Percentiles rank a stretch among this genome's conserved stretches.
Evolutionary conservation across 345 rosid species (phyloP).

Genomic region (Eutrema japonicum): DNA sequence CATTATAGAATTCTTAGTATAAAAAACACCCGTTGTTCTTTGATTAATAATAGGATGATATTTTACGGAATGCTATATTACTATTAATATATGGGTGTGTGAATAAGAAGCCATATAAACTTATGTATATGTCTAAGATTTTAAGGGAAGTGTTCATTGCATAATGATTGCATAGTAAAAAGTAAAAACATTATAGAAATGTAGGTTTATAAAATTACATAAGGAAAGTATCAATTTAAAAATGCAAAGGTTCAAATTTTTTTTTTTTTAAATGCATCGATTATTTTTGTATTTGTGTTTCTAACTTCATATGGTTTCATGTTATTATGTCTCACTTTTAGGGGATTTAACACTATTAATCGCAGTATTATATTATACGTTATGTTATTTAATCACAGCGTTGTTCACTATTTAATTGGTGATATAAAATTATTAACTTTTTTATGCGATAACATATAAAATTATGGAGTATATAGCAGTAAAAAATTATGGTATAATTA

Average conservation of each 20-base stretch:
- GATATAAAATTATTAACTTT: too few species aligned
- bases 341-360: constrained; percentile 1
- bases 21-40: neutral
- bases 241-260: constrained; percentile 8
- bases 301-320: constrained; percentile 19
- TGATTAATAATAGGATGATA: constrained; percentile 3
- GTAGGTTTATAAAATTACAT: constrained; percentile 32
- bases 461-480: too few species aligned
- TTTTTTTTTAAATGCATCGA: too few species aligned
- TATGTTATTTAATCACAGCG: constrained; percentile 10
- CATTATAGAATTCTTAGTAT: neutral
- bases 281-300: constrained; percentile 15
- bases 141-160: constrained; percentile 31
- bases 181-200: constrained; percentile 20
- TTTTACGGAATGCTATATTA: constrained; percentile 15
- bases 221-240: constrained; percentile 31
- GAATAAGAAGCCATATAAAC: constrained; percentile 12
- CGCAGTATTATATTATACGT: constrained; percentile 5
- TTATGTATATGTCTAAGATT: constrained; percentile 10
- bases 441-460: too few species aligned
- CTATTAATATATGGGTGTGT: constrained; percentile 23
- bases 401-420: constrained; percentile 1
- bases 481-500: too few species aligned
- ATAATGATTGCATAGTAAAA: constrained; percentile 48
- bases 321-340: constrained; percentile 30